Conservation (phyloP, 257 asterid genomes). For the Solanum medicagineum region DNA sequence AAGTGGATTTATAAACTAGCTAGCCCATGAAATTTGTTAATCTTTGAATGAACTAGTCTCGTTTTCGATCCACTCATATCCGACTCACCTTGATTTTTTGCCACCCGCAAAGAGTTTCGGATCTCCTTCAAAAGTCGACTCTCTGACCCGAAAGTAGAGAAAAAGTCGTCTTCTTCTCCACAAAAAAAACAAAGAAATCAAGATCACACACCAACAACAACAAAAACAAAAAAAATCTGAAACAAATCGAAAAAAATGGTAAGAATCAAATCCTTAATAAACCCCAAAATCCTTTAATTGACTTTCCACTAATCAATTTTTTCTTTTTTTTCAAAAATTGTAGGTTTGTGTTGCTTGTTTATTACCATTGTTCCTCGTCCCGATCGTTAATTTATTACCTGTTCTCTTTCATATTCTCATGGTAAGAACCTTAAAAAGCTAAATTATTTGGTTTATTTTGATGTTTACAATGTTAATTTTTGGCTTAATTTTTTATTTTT, state of each 20-base stretch:
- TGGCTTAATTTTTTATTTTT: neutral
- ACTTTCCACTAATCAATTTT: neutral
- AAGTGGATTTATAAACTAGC: no score
- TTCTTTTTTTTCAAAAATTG: neutral
- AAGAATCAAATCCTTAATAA: neutral
- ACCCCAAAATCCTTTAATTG: neutral
- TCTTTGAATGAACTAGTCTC: neutral
- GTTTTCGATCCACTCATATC: neutral
- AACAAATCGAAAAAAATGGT: neutral
- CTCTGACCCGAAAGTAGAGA: neutral
- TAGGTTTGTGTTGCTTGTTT: constrained; percentile 89
- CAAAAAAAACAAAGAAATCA: neutral
- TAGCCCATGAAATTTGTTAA: neutral
- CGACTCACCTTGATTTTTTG: neutral
- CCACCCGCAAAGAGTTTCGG: neutral
- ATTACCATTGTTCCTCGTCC: constrained; percentile 83
- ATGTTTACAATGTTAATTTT: neutral
- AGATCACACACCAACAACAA: neutral
- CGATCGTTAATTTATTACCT: constrained; percentile 81
- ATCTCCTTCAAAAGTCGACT: neutral
- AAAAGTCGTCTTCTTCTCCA: neutral
- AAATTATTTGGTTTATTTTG: neutral
- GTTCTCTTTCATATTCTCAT: constrained; percentile 61
- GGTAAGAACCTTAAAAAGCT: constrained; percentile 20
- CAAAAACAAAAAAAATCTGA: neutral